Conservation (phyloP, 139 green algal species). For the Chlorella sp. region DNA sequence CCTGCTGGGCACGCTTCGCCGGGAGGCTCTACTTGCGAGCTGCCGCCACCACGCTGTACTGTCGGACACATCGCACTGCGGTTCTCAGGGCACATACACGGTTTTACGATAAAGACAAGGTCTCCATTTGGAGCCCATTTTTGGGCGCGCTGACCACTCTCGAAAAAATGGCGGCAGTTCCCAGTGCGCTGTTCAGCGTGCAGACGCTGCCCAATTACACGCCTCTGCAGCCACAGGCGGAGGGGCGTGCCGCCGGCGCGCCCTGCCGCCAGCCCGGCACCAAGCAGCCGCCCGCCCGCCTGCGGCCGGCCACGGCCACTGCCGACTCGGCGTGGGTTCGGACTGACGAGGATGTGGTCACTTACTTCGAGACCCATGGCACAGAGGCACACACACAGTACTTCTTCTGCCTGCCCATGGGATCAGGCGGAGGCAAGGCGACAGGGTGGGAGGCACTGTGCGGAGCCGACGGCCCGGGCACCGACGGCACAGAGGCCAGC, state of each 20-base stretch:
- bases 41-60: no score
- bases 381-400: background rate
- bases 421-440: background rate
- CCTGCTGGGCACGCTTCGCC: no score
- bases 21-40: no score
- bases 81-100: no score
- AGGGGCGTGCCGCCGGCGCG: background rate
- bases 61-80: no score
- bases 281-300: background rate
- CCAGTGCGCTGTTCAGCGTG: background rate
- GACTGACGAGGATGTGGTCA: background rate
- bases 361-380: background rate
- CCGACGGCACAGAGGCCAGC: background rate
- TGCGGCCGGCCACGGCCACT: background rate
- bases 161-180: background rate
- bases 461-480: no score
- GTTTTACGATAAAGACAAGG: no score
- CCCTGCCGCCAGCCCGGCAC: background rate
- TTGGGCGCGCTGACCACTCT: background rate
- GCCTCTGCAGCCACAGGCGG: background rate
- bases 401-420: background rate
- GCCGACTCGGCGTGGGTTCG: background rate
- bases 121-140: background rate
- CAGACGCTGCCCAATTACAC: background rate
- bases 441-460: no score